These are phyloP conservation scores for Xylaria scruposa DNA, from an alignment of 495 filamentous ascomycete species.

Conservation along the genomic window DNA sequence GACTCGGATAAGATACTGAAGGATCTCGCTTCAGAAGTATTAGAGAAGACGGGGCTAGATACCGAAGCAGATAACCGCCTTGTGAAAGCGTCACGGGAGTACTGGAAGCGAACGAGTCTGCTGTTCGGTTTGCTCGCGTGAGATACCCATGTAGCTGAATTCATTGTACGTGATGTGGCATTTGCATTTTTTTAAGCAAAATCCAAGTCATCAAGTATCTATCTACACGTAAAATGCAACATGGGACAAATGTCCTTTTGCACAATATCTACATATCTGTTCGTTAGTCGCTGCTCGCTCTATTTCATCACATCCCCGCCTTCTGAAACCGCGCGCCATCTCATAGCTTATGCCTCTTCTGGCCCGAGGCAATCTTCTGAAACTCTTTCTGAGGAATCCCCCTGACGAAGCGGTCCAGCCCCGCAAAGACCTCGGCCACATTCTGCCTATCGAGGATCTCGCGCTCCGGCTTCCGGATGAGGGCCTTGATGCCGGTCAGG, in stretches of 20 bases:
- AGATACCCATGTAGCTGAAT: conserved; percentile 27
- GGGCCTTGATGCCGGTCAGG: conserved; percentile 80
- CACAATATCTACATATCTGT: background rate
- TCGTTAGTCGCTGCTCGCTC: conserved; percentile 1
- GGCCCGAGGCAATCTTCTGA: conserved; percentile 58
- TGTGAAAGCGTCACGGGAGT: conserved; percentile 67
- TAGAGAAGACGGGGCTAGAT: conserved; percentile 54
- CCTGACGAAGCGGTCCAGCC: conserved; percentile 76
- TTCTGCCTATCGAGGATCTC: conserved; percentile 78
- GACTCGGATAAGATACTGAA: conserved; percentile 48
- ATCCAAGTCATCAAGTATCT: background rate
- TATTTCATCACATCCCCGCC: background rate
- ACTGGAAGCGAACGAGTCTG: conserved; percentile 80
- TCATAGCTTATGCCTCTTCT: conserved; percentile 85
- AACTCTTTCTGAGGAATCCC: conserved; percentile 91
- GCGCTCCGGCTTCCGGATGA: conserved; percentile 76
- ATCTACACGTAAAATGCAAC: background rate
- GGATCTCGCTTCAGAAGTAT: conserved; percentile 53
- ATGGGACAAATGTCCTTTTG: background rate
- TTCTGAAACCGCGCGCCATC: background rate
- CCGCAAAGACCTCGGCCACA: conserved; percentile 82
- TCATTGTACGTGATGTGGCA: conserved; percentile 7
- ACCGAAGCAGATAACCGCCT: conserved; percentile 54
- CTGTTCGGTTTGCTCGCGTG: conserved; percentile 66
- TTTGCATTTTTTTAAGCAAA: background rate